Conservation (phyloP, 2,329 filamentous ascomycete species). For the Balansia obtecta region DNA sequence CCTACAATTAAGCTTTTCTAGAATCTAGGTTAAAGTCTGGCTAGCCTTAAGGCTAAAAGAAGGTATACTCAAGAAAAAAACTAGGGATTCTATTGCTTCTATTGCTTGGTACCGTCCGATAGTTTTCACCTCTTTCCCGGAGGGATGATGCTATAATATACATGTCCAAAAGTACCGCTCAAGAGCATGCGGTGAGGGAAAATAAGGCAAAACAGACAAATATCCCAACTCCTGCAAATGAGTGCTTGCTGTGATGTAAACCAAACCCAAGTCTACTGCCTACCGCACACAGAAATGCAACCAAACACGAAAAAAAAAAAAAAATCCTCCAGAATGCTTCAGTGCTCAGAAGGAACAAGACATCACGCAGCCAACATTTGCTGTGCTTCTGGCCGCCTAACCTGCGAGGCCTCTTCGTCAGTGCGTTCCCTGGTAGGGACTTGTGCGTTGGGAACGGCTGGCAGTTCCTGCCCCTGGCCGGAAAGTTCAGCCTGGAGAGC, state of each 20-base stretch:
- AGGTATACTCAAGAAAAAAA: no score
- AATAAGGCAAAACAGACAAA: constrained; percentile 3
- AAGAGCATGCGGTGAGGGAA: not conserved
- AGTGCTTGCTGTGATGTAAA: constrained; percentile 7
- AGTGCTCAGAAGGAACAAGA: not conserved
- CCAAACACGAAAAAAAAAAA: not conserved
- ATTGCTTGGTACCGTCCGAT: no score
- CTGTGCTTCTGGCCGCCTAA: constrained; percentile 17
- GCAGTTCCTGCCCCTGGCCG: constrained; percentile 14
- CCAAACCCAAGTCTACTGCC: constrained; percentile 5
- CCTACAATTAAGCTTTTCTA: no score
- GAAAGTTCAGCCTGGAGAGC: constrained; percentile 48
- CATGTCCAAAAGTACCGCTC: constrained; percentile 2
- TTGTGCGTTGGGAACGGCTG: constrained; percentile 20
- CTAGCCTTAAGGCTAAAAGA: no score
- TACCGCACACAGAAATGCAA: not conserved
- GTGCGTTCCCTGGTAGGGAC: constrained; percentile 14
- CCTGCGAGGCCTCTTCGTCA: not conserved
- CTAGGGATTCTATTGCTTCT: no score
- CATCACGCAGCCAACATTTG: constrained; percentile 27
- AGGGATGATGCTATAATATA: not conserved
- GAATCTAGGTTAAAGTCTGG: no score
- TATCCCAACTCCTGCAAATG: constrained; percentile 14
- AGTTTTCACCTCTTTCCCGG: no score
- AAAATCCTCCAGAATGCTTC: not conserved